Evolutionary conservation across 2,329 filamentous ascomycete genomes (phyloP).

Genomic region (Claviceps arundinis): DNA sequence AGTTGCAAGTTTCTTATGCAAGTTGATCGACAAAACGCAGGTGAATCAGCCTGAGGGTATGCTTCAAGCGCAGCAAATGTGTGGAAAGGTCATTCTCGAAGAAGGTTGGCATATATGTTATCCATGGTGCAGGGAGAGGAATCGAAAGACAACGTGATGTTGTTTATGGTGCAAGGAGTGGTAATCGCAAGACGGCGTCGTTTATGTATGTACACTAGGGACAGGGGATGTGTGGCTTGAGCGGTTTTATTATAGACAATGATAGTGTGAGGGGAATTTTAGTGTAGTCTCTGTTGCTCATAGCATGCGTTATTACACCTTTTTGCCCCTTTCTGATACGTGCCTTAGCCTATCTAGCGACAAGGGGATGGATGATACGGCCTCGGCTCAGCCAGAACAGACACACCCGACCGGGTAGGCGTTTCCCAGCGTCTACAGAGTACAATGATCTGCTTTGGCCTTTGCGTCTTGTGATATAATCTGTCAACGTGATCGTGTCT

Average conservation of each 20-base stretch:
- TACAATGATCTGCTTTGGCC: too few relatives aligned
- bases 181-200: constrained; percentile 9
- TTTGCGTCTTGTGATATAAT: too few relatives aligned
- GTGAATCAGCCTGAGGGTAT: constrained; percentile 12
- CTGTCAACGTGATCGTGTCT: too few relatives aligned
- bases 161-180: not conserved
- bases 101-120: constrained; percentile 1
- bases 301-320: constrained; percentile 9
- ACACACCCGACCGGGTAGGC: too few relatives aligned
- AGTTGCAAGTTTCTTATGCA: constrained; percentile 12
- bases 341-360: too few relatives aligned
- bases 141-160: not conserved
- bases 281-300: constrained; percentile 26
- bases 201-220: constrained; percentile 43
- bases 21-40: constrained; percentile 12
- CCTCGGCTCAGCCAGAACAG: too few relatives aligned
- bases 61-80: not conserved
- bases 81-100: constrained; percentile 4
- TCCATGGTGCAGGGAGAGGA: not conserved
- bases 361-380: too few relatives aligned
- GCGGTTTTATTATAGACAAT: constrained; percentile 35
- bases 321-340: too few relatives aligned
- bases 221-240: constrained; percentile 28
- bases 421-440: too few relatives aligned
- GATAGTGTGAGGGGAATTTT: constrained; percentile 27